These are phyloP conservation scores for Globisporangium spiculum DNA, from an alignment of 352 stramenopile species.

Conservation along the genomic window DNA sequence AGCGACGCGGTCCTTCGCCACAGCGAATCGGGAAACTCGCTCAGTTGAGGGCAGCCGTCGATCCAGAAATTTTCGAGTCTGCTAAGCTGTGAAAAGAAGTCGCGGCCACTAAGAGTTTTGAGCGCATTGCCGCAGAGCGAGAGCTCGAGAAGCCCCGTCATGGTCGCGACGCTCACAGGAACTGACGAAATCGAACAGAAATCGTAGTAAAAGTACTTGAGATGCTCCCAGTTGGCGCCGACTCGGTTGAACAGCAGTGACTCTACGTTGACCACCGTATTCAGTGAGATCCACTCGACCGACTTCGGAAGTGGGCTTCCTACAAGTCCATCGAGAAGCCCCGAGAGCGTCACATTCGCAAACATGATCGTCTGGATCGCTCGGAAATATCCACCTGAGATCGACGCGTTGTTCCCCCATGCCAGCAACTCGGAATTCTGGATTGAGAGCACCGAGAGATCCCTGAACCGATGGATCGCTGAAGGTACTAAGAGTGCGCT, in stretches of 20 bases:
- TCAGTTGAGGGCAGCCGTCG: background rate
- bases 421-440: conserved; percentile 5
- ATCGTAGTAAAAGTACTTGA: conserved; percentile 14
- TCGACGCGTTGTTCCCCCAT: conserved; percentile 3
- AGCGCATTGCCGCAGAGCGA: background rate
- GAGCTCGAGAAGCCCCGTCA: conserved; percentile 5
- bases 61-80: conserved; percentile 4
- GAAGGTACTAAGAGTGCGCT: background rate
- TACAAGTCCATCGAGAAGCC: background rate
- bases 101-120: background rate
- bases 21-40: background rate
- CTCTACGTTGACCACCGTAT: background rate
- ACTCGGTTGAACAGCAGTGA: background rate
- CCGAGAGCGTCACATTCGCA: background rate
- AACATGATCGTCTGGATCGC: conserved; percentile 8
- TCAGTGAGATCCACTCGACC: conserved; percentile 3
- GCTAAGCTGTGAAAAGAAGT: background rate
- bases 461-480: conserved; percentile 9
- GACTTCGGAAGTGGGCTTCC: background rate
- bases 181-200: background rate
- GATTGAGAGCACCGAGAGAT: conserved; percentile 5
- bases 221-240: conserved; percentile 4
- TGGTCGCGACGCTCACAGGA: background rate
- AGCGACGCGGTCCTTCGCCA: background rate
- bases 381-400: background rate